Evolutionary conservation across 805 yeast species (phyloP).

Genomic region (Hanseniaspora meyeri): DNA sequence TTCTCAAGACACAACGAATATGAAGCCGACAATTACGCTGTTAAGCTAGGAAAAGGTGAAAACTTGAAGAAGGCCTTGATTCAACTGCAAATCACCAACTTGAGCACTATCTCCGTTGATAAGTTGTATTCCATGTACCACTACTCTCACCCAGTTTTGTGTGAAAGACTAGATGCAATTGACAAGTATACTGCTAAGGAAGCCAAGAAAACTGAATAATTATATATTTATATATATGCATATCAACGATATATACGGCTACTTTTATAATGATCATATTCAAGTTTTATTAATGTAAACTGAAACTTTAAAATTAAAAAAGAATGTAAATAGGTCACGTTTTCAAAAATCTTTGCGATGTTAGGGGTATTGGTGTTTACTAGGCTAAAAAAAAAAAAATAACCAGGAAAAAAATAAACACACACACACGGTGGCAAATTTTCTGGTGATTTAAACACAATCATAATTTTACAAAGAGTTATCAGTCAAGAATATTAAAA

Average conservation of each 20-base stretch:
- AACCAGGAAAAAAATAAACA: not conserved
- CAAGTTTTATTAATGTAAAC: not conserved
- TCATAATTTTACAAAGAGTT: not conserved
- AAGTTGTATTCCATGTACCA: slow-evolving; percentile 79
- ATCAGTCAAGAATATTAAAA: not conserved
- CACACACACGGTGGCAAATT: slow-evolving; percentile 6
- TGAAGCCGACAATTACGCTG: slow-evolving; percentile 85
- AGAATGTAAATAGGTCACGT: not conserved
- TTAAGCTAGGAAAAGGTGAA: slow-evolving; percentile 54
- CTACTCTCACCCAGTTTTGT: slow-evolving; percentile 81
- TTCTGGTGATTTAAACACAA: not conserved
- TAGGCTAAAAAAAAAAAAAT: too few relatives aligned
- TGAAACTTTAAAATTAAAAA: too few relatives aligned
- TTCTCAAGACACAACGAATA: slow-evolving; percentile 80
- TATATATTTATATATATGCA: not conserved
- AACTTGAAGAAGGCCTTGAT: slow-evolving; percentile 63
- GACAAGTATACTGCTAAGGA: slow-evolving; percentile 24
- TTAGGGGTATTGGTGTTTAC: too few relatives aligned
- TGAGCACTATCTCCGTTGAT: slow-evolving; percentile 79
- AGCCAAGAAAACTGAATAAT: slow-evolving; percentile 14
- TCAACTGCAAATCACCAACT: slow-evolving; percentile 64
- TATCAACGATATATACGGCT: not conserved
- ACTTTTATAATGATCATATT: not conserved
- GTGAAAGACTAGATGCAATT: slow-evolving; percentile 76
- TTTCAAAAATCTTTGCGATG: too few relatives aligned